These are phyloP conservation scores for Colletotrichum sp. DNA, from an alignment of 2,329 filamentous ascomycete species.

Conservation along the genomic window DNA sequence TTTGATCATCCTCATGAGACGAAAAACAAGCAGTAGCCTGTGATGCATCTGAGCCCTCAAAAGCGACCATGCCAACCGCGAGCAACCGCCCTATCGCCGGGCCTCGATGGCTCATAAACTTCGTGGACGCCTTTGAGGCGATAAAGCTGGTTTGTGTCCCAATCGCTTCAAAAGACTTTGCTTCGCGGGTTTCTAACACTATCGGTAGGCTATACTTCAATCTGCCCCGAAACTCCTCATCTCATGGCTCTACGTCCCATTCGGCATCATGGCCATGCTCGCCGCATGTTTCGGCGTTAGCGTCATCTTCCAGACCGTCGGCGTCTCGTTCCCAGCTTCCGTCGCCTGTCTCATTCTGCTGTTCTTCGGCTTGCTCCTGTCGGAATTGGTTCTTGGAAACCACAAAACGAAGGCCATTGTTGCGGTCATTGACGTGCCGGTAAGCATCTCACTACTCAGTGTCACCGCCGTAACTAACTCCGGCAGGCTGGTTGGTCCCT, in stretches of 20 bases:
- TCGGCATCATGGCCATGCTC: slow-evolving; percentile 44
- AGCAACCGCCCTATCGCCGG: neutral
- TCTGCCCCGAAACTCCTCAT: slow-evolving; percentile 27
- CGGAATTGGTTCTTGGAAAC: slow-evolving; percentile 51
- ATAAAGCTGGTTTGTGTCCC: slow-evolving; percentile 5
- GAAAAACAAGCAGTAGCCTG: neutral
- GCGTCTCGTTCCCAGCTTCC: slow-evolving; percentile 62
- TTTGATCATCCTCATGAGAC: neutral
- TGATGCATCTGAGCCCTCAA: neutral
- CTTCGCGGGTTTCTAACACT: fast-evolving
- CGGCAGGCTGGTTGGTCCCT: slow-evolving; percentile 60
- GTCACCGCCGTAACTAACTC: neutral
- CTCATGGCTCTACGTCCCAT: slow-evolving; percentile 58
- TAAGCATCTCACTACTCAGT: slow-evolving; percentile 29
- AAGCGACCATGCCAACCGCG: neutral
- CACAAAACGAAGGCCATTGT: slow-evolving; percentile 53
- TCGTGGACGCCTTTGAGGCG: neutral
- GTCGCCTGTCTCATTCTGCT: slow-evolving; percentile 62
- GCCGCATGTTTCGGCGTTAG: slow-evolving; percentile 48
- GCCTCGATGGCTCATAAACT: neutral
- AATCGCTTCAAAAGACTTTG: neutral
- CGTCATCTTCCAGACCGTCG: slow-evolving; percentile 46
- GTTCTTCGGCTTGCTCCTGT: slow-evolving; percentile 53
- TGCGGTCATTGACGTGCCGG: slow-evolving; percentile 56
- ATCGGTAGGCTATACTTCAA: neutral